Percentiles rank a stretch among this genome's conserved stretches.
Evolutionary conservation across 2,329 filamentous ascomycete species (phyloP).

Genomic region (Claviceps maximensis): DNA sequence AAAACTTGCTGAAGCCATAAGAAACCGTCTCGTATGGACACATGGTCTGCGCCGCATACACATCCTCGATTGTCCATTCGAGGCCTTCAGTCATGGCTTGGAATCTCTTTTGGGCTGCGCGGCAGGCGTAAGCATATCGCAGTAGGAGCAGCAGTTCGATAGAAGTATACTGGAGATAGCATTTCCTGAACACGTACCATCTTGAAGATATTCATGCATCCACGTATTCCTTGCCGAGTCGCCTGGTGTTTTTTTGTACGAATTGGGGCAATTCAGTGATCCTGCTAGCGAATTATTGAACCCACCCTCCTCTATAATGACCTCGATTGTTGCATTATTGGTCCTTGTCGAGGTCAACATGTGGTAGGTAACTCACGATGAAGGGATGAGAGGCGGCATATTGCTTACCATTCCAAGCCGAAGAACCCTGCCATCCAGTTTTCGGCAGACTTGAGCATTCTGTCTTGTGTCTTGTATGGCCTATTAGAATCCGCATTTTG

Average conservation of each 20-base stretch:
- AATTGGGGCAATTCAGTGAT: constrained; percentile 52
- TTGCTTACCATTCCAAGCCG: constrained; percentile 48
- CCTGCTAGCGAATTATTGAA: constrained; percentile 63
- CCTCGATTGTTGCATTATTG: constrained; percentile 57
- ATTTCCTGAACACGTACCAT: constrained; percentile 26
- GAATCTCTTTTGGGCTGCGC: constrained; percentile 44
- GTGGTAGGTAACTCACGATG: not conserved
- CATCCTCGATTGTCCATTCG: constrained; percentile 51
- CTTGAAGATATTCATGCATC: constrained; percentile 49
- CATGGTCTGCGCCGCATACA: constrained; percentile 55
- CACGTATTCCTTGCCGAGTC: constrained; percentile 43
- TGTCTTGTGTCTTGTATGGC: constrained; percentile 48
- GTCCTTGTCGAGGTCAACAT: constrained; percentile 27
- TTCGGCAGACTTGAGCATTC: constrained; percentile 65
- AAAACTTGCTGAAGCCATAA: constrained; percentile 62
- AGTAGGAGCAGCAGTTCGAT: too few species aligned
- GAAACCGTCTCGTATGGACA: constrained; percentile 71
- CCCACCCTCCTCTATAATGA: constrained; percentile 49
- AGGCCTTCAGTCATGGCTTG: constrained; percentile 39
- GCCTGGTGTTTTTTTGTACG: constrained; percentile 36
- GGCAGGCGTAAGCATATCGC: not conserved
- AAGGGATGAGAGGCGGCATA: too few species aligned
- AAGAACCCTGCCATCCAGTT: constrained; percentile 73
- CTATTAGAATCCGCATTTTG: too few species aligned
- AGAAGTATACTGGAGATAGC: not conserved